These are phyloP conservation scores for Eucalyptus lansdowneana DNA, from an alignment of 345 rosid species.

Conservation along the genomic window DNA sequence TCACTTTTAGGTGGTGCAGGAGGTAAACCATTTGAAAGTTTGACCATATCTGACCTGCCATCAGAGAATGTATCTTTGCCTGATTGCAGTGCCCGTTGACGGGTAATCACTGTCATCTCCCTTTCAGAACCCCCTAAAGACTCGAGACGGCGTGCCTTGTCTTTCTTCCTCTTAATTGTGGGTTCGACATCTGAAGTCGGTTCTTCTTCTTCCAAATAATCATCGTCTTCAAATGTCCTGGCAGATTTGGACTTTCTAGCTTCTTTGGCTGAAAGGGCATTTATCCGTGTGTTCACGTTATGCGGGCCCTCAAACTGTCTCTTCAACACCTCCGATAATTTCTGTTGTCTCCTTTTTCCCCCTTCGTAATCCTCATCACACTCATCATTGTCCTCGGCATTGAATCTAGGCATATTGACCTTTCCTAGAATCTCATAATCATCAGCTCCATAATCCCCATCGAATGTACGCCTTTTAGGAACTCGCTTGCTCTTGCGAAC, in stretches of 20 bases:
- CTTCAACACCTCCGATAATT: not conserved
- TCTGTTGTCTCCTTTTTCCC: not conserved
- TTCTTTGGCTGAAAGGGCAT: not conserved
- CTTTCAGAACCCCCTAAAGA: slow-evolving; percentile 29
- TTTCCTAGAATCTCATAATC: slow-evolving; percentile 84
- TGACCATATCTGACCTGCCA: slow-evolving; percentile 32
- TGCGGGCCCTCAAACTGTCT: not conserved
- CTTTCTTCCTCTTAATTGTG: slow-evolving; percentile 19
- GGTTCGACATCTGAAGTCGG: not conserved
- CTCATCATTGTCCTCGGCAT: slow-evolving; percentile 21
- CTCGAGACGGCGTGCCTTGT: slow-evolving; percentile 43
- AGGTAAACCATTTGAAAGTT: slow-evolving; percentile 87
- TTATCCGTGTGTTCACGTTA: not conserved
- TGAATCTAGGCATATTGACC: slow-evolving; percentile 34
- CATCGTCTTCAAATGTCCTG: not conserved
- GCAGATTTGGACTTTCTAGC: not conserved
- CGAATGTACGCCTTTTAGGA: slow-evolving; percentile 49
- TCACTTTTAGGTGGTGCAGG: slow-evolving; percentile 88
- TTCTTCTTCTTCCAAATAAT: not conserved
- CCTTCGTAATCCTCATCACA: slow-evolving; percentile 13
- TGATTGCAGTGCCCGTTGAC: slow-evolving; percentile 87
- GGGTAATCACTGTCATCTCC: slow-evolving; percentile 66
- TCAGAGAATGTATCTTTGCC: slow-evolving; percentile 36
- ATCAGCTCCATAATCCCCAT: slow-evolving; percentile 59
- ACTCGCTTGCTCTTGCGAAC: slow-evolving; percentile 71